Evolutionary conservation across 139 green algal species (phyloP).

Genomic region (Auxenochlorella pyrenoidosa): DNA sequence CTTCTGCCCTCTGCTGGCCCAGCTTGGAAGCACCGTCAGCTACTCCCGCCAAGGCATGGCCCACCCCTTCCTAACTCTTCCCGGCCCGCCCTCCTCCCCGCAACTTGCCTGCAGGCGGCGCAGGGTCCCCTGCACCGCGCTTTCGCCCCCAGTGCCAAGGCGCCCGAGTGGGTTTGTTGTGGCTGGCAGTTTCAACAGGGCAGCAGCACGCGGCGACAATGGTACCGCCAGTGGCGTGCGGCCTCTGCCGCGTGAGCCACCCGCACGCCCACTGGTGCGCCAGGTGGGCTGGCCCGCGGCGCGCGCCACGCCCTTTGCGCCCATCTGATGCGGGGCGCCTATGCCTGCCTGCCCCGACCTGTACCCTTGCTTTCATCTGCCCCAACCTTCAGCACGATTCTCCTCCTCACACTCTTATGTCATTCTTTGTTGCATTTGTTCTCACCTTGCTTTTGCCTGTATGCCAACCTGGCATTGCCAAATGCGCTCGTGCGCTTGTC

Average conservation of each 20-base stretch:
- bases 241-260: neutral
- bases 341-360: neutral
- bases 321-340: neutral
- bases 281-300: slow-evolving; percentile 6
- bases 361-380: neutral
- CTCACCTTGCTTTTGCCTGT: no score
- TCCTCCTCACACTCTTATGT: neutral
- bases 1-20: neutral
- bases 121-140: neutral
- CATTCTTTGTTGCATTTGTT: neutral
- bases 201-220: neutral
- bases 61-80: neutral
- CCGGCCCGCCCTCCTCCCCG: no score
- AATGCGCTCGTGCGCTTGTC: neutral
- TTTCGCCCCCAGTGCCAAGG: neutral
- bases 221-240: neutral
- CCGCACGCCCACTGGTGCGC: neutral
- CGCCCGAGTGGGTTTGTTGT: slow-evolving; percentile 33
- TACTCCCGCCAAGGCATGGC: no score
- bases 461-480: neutral
- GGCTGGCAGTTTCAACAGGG: slow-evolving; percentile 8
- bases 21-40: no score
- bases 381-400: neutral
- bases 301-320: neutral
- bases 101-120: neutral